Evolutionary conservation across 305 asterid species (phyloP), one percentile per base, ranked within the genome.

Genomic region (Rubia peregrina): DNA sequence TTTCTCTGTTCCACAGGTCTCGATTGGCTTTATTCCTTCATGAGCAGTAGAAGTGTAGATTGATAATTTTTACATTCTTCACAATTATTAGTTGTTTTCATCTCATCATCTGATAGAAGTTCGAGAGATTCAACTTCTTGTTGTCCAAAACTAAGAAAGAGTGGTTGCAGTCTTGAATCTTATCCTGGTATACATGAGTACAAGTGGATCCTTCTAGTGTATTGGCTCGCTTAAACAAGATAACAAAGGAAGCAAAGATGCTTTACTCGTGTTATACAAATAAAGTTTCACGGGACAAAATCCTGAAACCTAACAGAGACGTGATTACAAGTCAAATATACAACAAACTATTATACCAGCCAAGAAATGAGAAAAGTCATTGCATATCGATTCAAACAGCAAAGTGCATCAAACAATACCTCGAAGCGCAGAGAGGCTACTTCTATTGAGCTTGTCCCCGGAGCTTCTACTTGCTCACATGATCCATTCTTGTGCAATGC

Each of bases 171-270:
- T 67, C 98, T 89, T 79, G 86, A 80, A 82, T 88, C 88, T 77
- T 79, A 67, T 82, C 83, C 96, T 44, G 87, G 82, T 73, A 78
- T 76, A 82, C 98, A 90, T 41, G 90, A 78, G 83, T 90, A 93
- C 80, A 93, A 73, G 80, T 93, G 97, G 78, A 93, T 79, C 84
- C 98, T 84, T 79, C 96, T 95, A 26, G 98, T 93, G 74, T 90
- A 85, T 71, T 78, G 85, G 84, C 98, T 93, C 75, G 90, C 92
- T 97, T 93, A 16, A 51, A 61, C 26, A 26, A 36, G 48, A 38
- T n/a, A 38, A 56, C 60, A 13, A 73, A 67, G 72, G 36, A 51
- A 36, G 56, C 24, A 72, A 67, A 48, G 44, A n/a, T 22, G n/a
- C 48, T 17, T 9, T n/a, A 30, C 13, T 56, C 21, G 57, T 49